phyloP scores from a whole-genome alignment of 257 asterid genomes.

The Solanum bulbocastanum region DNA sequence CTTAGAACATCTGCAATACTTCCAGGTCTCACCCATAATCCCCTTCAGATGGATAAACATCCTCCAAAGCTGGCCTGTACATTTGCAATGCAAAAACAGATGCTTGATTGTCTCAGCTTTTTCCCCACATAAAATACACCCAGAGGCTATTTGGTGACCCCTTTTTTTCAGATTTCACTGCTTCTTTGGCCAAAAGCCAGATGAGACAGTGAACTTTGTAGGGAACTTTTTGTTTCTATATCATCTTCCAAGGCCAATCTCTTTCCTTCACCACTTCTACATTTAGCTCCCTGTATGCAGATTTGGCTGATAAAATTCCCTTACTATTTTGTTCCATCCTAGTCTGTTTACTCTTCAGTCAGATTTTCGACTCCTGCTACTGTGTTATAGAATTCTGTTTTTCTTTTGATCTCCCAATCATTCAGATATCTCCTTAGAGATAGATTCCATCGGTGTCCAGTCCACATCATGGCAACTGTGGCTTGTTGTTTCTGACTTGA shows the following conservation, averaged over 20 bases:
- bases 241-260: not conserved
- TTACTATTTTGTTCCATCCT: not conserved
- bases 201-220: not conserved
- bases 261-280: not conserved
- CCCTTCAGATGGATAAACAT: not conserved
- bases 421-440: not conserved
- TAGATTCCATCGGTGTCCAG: not conserved
- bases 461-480: not conserved
- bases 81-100: not conserved
- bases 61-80: not conserved
- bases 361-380: not conserved
- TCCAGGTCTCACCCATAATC: not conserved
- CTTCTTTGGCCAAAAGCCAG: not conserved
- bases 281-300: not conserved
- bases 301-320: not conserved
- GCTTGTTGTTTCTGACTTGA: not conserved
- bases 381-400: not conserved
- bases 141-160: not conserved
- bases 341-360: not conserved
- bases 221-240: not conserved
- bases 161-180: not conserved
- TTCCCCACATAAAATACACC: not conserved
- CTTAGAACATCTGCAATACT: not conserved
- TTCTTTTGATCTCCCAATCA: not conserved
- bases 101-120: not conserved